Evolutionary conservation across 192 early-diverging fungal genomes (phyloP).

Genomic region (Dimargaris xerosporica): DNA sequence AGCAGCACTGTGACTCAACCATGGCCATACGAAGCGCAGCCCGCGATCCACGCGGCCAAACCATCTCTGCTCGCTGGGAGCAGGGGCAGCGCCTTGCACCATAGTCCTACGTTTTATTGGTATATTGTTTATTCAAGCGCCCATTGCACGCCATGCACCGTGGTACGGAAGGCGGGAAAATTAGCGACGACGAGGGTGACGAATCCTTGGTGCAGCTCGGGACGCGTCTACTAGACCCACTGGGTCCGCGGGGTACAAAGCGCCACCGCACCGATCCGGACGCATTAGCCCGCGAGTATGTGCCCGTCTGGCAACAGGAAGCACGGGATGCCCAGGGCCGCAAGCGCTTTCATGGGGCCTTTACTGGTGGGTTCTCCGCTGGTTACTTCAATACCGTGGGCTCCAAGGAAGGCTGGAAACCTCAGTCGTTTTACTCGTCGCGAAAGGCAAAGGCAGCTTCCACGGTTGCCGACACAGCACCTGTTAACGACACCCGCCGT

Average conservation of each 20-base stretch:
- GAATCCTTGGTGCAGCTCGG: background rate
- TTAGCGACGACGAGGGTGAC: background rate
- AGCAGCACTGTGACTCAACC: no score
- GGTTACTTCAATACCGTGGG: constrained; percentile 93
- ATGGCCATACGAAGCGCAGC: no score
- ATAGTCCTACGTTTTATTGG: background rate
- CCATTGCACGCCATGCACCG: background rate
- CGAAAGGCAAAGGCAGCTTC: background rate
- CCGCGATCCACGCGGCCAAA: no score
- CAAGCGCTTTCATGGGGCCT: constrained; percentile 77
- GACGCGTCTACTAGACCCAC: background rate
- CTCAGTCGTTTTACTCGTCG: background rate
- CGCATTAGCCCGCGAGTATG: background rate
- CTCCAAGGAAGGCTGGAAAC: constrained; percentile 72
- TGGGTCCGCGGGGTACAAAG: background rate
- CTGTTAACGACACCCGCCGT: constrained; percentile 11
- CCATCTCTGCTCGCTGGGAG: no score
- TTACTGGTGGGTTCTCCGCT: constrained; percentile 87
- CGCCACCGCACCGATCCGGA: background rate
- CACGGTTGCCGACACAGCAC: background rate
- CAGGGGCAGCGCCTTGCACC: no score
- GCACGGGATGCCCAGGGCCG: constrained; percentile 52
- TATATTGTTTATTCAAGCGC: background rate
- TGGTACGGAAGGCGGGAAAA: background rate
- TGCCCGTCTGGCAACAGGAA: constrained; percentile 13